A percentile compares a stretch with the other conserved stretches of the same genome.
Evolutionary conservation across 371 early-diverging fungal genomes (phyloP).

Genomic region (Thermomucor indicae-seudaticae): DNA sequence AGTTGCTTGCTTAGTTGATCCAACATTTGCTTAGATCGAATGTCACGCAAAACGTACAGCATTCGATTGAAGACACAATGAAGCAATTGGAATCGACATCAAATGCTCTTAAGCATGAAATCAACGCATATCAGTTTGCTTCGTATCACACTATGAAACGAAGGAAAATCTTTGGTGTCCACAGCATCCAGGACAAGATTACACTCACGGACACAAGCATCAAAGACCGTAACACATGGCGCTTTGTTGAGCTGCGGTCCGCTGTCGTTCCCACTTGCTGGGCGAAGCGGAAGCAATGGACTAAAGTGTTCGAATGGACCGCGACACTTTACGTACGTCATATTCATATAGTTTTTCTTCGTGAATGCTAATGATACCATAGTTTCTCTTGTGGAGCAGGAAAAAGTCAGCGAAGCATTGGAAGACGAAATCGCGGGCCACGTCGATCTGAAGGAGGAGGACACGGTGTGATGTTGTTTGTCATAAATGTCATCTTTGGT

Average conservation of each 20-base stretch:
- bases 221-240: neutral
- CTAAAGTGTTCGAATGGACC: slow-evolving; percentile 2
- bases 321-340: slow-evolving; percentile 1
- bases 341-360: neutral
- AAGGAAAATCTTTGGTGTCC: slow-evolving; percentile 2
- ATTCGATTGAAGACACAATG: slow-evolving; percentile 2
- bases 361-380: neutral
- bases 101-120: neutral
- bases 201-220: neutral
- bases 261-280: slow-evolving; percentile 2
- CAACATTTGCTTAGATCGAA: neutral
- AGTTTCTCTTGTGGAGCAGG: slow-evolving; percentile 1
- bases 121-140: slow-evolving; percentile 1
- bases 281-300: neutral
- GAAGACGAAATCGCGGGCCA: neutral
- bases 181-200: neutral
- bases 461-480: neutral
- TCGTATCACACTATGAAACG: neutral
- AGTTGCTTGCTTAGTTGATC: no score
- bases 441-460: neutral
- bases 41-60: neutral
- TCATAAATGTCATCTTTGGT: neutral
- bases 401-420: neutral
- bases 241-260: slow-evolving; percentile 1
- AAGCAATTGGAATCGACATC: slow-evolving; percentile 6